These are phyloP conservation scores for Melaleuca quinquenervia DNA, from an alignment of 345 rosid genomes.

Conservation along the genomic window DNA sequence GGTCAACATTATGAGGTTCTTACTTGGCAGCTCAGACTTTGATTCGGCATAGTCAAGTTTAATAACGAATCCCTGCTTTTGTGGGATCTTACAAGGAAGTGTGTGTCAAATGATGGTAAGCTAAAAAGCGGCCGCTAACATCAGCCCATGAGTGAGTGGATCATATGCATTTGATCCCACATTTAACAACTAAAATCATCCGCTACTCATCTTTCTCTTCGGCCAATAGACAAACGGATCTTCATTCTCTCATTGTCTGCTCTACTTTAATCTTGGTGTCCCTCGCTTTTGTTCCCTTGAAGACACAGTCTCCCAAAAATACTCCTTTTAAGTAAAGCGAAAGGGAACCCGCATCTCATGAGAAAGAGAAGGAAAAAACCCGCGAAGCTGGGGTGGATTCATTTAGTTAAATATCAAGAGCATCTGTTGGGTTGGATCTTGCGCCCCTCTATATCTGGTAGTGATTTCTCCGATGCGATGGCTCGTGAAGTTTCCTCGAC, in stretches of 20 bases:
- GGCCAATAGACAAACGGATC: neutral
- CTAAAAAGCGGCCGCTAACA: neutral
- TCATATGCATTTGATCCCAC: neutral
- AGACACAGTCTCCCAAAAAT: slow-evolving; percentile 47
- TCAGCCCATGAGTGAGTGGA: neutral
- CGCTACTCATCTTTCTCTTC: neutral
- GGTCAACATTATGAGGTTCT: slow-evolving; percentile 5
- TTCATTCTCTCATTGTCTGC: neutral
- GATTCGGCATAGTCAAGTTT: neutral
- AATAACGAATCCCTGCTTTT: neutral
- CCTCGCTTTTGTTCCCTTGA: slow-evolving; percentile 12
- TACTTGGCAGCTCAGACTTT: neutral
- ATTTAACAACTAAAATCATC: neutral
- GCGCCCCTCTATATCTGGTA: neutral
- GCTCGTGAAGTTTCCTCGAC: neutral
- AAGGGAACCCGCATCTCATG: neutral
- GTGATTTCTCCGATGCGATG: neutral
- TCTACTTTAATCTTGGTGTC: slow-evolving; percentile 4
- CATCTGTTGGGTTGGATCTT: neutral
- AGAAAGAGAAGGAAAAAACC: neutral
- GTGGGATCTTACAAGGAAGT: slow-evolving; percentile 8
- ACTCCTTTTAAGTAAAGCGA: slow-evolving; percentile 27
- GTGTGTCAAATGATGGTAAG: slow-evolving; percentile 8
- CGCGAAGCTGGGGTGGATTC: neutral
- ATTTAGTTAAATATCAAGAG: neutral